A percentile compares a stretch with the other conserved stretches of the same genome.
phyloP scores from a whole-genome alignment of 192 early-diverging fungal genomes.

The Coemansia sp. region DNA sequence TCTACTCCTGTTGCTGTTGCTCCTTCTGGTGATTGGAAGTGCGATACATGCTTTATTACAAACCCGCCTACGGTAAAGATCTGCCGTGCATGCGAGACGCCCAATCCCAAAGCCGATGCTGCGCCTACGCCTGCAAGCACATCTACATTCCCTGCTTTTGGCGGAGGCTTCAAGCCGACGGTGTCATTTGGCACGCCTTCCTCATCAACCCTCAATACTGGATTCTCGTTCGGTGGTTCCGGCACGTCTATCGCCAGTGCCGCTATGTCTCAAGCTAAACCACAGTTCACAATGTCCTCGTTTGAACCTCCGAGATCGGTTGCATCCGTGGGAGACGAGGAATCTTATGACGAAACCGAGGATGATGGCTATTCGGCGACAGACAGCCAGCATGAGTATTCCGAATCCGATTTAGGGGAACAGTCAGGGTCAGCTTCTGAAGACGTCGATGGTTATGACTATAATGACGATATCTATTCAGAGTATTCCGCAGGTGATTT shows the following conservation, averaged over 20 bases:
- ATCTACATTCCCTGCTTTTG: neutral
- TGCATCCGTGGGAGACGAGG: neutral
- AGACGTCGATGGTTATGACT: neutral
- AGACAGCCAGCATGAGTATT: neutral
- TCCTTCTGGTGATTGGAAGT: constrained; percentile 40
- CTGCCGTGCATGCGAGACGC: constrained; percentile 32
- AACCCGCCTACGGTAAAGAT: constrained; percentile 3
- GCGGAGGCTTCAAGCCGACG: constrained; percentile 10
- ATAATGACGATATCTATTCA: neutral
- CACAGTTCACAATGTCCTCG: no score
- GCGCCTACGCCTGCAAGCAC: neutral
- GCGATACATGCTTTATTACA: constrained; percentile 28
- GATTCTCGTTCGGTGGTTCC: neutral
- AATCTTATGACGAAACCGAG: neutral
- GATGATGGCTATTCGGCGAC: neutral
- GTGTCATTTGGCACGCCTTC: constrained; percentile 8
- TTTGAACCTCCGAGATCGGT: neutral
- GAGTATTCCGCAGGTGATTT: neutral
- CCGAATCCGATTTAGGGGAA: neutral
- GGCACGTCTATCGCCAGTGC: neutral
- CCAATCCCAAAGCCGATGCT: constrained; percentile 18
- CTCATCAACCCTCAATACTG: neutral
- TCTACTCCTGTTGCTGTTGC: no score
- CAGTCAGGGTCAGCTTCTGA: neutral
- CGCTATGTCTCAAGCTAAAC: no score